phyloP scores from a whole-genome alignment of 371 early-diverging fungal genomes.

The Blakeslea trispora region DNA sequence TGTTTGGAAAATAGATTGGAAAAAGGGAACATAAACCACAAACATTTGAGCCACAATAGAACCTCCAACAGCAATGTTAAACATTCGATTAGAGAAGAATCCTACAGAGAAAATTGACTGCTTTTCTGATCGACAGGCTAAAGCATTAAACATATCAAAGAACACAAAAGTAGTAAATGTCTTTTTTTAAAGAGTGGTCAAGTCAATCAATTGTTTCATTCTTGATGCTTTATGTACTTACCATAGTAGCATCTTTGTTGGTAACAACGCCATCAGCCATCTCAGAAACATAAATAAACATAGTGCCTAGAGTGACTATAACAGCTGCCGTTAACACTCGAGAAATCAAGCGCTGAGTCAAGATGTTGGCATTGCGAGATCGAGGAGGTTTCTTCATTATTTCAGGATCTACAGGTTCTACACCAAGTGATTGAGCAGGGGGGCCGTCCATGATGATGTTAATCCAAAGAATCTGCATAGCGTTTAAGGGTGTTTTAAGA shows the following conservation, averaged over 20 bases:
- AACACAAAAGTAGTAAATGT: slow-evolving; percentile 96
- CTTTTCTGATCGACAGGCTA: slow-evolving; percentile 86
- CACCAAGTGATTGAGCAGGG: slow-evolving; percentile 89
- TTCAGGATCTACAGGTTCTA: slow-evolving; percentile 84
- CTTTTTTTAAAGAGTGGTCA: slow-evolving; percentile 32
- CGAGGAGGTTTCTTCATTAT: slow-evolving; percentile 87
- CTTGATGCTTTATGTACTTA: slow-evolving; percentile 26
- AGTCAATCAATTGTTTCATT: no score
- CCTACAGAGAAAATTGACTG: slow-evolving; percentile 83
- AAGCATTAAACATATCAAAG: slow-evolving; percentile 94
- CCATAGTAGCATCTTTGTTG: slow-evolving; percentile 91
- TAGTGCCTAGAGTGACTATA: slow-evolving; percentile 86
- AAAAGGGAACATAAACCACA: slow-evolving; percentile 88
- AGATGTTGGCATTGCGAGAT: slow-evolving; percentile 69
- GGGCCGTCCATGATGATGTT: slow-evolving; percentile 95
- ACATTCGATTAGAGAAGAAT: slow-evolving; percentile 84
- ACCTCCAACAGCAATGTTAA: slow-evolving; percentile 80
- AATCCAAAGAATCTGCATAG: slow-evolving; percentile 98
- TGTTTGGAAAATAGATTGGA: slow-evolving; percentile 93
- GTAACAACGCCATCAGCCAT: slow-evolving; percentile 77
- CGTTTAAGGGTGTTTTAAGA: slow-evolving; percentile 89
- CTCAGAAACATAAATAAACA: slow-evolving; percentile 79
- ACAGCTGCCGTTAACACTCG: slow-evolving; percentile 81
- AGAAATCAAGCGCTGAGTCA: slow-evolving; percentile 70
- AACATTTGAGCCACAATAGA: slow-evolving; percentile 85